Evolutionary conservation across 2,329 filamentous ascomycete species (phyloP).

Genomic region (Microsporum audouinii): DNA sequence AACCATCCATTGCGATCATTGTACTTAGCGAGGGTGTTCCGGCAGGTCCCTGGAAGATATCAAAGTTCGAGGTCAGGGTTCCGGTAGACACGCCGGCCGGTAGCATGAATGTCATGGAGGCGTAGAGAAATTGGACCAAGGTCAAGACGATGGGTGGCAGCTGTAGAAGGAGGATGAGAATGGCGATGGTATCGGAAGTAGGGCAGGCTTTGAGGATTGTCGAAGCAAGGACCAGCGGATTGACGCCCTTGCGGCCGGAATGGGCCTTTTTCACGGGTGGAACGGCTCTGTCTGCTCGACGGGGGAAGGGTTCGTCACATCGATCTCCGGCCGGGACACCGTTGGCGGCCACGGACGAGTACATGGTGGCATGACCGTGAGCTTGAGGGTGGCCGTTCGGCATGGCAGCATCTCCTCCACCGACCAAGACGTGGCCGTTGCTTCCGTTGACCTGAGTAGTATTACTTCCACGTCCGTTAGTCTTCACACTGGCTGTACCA

Average conservation of each 20-base stretch:
- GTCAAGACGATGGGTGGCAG: slow-evolving; percentile 80
- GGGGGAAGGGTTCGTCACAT: slow-evolving; percentile 18
- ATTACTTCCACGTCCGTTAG: slow-evolving; percentile 3
- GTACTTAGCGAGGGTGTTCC: slow-evolving; percentile 79
- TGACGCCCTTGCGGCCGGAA: slow-evolving; percentile 43
- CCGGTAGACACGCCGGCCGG: slow-evolving; percentile 67
- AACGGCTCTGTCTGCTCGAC: slow-evolving; percentile 22
- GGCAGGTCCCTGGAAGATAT: slow-evolving; percentile 79
- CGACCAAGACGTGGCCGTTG: slow-evolving; percentile 22
- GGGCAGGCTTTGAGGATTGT: slow-evolving; percentile 85
- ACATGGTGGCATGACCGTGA: slow-evolving; percentile 28
- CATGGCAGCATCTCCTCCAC: not conserved
- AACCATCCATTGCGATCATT: slow-evolving; percentile 69
- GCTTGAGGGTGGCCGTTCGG: slow-evolving; percentile 24
- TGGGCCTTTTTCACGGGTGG: slow-evolving; percentile 21
- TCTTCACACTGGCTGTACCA: slow-evolving; percentile 22
- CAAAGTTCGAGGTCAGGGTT: slow-evolving; percentile 65
- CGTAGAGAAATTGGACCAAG: slow-evolving; percentile 83
- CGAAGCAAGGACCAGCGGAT: slow-evolving; percentile 63
- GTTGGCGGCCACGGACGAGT: slow-evolving; percentile 23
- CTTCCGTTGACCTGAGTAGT: not conserved
- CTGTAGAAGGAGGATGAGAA: slow-evolving; percentile 89
- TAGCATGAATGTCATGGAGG: slow-evolving; percentile 82
- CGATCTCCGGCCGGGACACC: slow-evolving; percentile 19
- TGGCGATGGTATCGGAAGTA: slow-evolving; percentile 88